A percentile compares a stretch with the other conserved stretches of the same genome.
These are phyloP conservation scores for Curvularia sp. DNA, from an alignment of 2,329 filamentous ascomycete genomes.

Conservation along the genomic window DNA sequence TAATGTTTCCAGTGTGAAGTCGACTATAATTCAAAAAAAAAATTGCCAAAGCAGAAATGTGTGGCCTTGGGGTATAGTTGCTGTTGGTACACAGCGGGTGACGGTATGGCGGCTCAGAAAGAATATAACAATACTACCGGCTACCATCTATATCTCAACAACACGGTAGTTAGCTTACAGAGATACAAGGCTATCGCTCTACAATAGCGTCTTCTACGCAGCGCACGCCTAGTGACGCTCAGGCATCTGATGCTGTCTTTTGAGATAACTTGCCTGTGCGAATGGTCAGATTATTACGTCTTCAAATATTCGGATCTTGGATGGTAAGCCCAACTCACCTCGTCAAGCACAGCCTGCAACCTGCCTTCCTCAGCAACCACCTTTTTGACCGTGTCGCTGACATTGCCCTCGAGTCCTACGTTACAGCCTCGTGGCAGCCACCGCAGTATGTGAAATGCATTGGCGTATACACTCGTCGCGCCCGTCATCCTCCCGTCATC, in stretches of 20 bases:
- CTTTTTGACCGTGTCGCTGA: conserved; percentile 49
- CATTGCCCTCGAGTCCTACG: conserved; percentile 52
- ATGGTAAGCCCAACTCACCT: conserved; percentile 39
- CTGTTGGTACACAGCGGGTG: no score
- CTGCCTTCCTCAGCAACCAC: conserved; percentile 55
- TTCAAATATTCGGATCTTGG: not conserved
- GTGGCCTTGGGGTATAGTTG: no score
- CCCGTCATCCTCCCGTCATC: conserved; percentile 38
- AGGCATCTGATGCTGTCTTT: conserved; percentile 51
- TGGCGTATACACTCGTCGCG: conserved; percentile 55
- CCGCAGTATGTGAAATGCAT: conserved; percentile 57
- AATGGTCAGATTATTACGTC: not conserved
- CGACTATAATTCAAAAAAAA: no score
- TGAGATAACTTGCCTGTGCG: conserved; percentile 40
- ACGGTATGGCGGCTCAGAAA: no score
- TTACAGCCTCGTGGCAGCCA: conserved; percentile 56
- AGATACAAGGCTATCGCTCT: not conserved
- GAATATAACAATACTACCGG: no score
- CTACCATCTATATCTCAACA: not conserved
- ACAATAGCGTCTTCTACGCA: not conserved
- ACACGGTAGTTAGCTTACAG: not conserved
- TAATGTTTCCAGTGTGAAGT: no score
- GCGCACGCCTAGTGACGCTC: conserved; percentile 32
- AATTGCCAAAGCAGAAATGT: no score
- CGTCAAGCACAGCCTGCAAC: conserved; percentile 52